Evolutionary conservation across 495 filamentous ascomycete genomes (phyloP).

Genomic region (Aspergillus indologenus): DNA sequence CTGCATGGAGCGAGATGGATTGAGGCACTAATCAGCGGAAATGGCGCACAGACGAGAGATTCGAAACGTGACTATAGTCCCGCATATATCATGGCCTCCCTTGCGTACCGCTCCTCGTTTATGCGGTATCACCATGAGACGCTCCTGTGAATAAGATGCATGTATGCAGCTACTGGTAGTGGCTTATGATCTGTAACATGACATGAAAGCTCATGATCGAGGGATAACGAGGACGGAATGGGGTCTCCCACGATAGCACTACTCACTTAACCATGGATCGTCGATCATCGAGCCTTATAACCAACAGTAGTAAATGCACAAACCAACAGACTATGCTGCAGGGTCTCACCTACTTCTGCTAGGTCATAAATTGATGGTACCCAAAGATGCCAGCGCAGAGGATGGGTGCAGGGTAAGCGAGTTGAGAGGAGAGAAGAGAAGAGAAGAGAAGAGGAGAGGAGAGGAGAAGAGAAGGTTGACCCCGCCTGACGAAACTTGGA

Average conservation of each 20-base stretch:
- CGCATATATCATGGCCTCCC: background rate
- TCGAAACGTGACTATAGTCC: background rate
- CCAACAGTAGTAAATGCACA: background rate
- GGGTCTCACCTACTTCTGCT: background rate
- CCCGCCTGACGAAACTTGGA: background rate
- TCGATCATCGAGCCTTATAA: background rate
- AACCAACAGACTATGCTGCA: background rate
- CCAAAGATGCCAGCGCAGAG: background rate
- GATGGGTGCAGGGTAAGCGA: background rate
- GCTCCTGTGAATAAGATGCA: background rate
- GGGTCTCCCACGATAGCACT: background rate
- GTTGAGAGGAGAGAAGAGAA: background rate
- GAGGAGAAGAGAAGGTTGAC: background rate
- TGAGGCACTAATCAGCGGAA: background rate
- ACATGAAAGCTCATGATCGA: background rate
- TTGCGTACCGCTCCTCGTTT: background rate
- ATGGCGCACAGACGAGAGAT: background rate
- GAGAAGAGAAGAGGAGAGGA: too few species aligned
- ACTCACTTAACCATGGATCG: background rate
- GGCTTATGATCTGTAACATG: background rate
- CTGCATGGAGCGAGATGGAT: background rate
- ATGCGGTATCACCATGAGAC: background rate
- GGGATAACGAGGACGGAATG: background rate
- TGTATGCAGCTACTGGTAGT: background rate
- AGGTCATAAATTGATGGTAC: background rate